phyloP scores from a whole-genome alignment of 2,329 filamentous ascomycete genomes.

The Tolypocladium endophyticum region DNA sequence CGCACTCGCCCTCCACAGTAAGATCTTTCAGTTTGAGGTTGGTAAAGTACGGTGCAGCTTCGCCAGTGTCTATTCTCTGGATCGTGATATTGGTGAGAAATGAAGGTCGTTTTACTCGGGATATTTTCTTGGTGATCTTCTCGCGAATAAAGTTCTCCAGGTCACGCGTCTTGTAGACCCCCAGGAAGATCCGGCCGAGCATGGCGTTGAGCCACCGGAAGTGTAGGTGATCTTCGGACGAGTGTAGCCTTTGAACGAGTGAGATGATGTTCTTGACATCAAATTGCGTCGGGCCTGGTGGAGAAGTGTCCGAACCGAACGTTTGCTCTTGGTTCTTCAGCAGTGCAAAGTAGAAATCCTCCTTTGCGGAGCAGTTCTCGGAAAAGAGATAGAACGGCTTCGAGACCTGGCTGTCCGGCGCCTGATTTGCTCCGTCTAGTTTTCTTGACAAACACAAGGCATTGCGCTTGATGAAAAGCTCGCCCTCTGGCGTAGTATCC shows the following conservation, averaged over 20 bases:
- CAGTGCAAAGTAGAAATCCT: conserved; percentile 95
- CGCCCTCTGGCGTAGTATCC: conserved; percentile 71
- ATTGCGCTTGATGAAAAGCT: conserved; percentile 92
- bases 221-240: conserved; percentile 81
- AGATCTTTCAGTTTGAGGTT: conserved; percentile 82
- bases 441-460: conserved; percentile 72
- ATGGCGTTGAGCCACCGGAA: conserved; percentile 91
- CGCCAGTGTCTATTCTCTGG: conserved; percentile 74
- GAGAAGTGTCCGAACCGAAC: conserved; percentile 38
- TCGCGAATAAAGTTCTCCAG: conserved; percentile 68
- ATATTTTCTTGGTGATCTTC: conserved; percentile 94
- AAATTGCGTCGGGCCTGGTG: conserved; percentile 64
- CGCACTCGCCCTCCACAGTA: conserved; percentile 82
- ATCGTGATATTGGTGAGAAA: conserved; percentile 83
- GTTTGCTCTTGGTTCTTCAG: conserved; percentile 72
- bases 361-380: conserved; percentile 90
- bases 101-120: conserved; percentile 80
- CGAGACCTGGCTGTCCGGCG: conserved; percentile 46
- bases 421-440: conserved; percentile 39
- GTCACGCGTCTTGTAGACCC: conserved; percentile 74
- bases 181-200: conserved; percentile 78
- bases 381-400: conserved; percentile 92
- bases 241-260: conserved; percentile 82
- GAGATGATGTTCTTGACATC: conserved; percentile 80
- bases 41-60: conserved; percentile 77